Evolutionary conservation across 169 alveolate species (phyloP).

Genomic region (Eimeria acervulina): DNA sequence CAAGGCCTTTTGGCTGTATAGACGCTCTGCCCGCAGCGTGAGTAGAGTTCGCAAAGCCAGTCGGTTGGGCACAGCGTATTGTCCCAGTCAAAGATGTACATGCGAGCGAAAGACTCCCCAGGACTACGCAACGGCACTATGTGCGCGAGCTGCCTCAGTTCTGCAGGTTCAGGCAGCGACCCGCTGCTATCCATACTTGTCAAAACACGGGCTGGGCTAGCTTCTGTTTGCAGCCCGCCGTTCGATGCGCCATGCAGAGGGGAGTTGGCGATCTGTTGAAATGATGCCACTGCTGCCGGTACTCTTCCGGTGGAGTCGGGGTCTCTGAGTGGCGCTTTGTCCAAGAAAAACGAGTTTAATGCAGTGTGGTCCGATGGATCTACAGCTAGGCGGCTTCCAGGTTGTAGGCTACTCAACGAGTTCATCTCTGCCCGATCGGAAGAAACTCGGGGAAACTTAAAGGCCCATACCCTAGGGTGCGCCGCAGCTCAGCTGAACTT

Average conservation of each 20-base stretch:
- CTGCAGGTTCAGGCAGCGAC: neutral
- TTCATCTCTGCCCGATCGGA: slow-evolving; percentile 1
- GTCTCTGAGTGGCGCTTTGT: neutral
- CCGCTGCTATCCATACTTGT: slow-evolving; percentile 37
- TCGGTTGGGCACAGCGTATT: slow-evolving; percentile 82
- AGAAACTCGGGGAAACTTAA: neutral
- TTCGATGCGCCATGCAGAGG: neutral
- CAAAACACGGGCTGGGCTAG: slow-evolving; percentile 15
- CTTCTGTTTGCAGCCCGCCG: slow-evolving; percentile 19
- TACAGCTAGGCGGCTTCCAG: slow-evolving; percentile 13
- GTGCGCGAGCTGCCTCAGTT: neutral
- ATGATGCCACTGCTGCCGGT: neutral
- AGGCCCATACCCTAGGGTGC: neutral
- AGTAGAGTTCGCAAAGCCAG: slow-evolving; percentile 79
- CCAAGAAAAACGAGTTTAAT: neutral
- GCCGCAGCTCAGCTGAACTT: neutral
- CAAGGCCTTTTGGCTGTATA: slow-evolving; percentile 72
- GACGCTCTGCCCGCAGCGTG: slow-evolving; percentile 63
- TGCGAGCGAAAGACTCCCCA: slow-evolving; percentile 50
- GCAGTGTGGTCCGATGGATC: slow-evolving; percentile 10
- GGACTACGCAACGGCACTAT: slow-evolving; percentile 17
- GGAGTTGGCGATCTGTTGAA: neutral
- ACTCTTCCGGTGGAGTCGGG: slow-evolving; percentile 11
- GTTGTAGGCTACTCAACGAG: neutral
- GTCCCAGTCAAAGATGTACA: slow-evolving; percentile 81